Base-by-base conservation (phyloP, 768 basidiomycete genomes). In the Kwoniella dejecticola region DNA sequence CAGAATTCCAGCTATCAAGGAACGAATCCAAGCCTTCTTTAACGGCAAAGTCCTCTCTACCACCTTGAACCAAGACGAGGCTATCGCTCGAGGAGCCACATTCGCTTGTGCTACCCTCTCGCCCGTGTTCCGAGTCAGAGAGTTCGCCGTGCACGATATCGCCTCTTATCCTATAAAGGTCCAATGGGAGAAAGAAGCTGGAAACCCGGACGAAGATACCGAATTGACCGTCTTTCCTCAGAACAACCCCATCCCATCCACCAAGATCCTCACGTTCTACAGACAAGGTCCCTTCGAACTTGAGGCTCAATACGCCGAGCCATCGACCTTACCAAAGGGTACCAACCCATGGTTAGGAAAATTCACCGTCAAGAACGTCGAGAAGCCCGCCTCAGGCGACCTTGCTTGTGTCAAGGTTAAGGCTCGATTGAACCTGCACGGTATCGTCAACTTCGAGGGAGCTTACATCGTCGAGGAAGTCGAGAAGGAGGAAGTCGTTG, bases 51-150 rank as follows among this genome's bases (percentile, higher is more conserved):
- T 81, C n/a, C 88, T 98, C 67, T 89, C 85, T 17, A 88, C 88
- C 69, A 98, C 96, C 30, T 87, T 95, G 77, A 99, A 98, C 84
- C 91, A 94, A 82, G 96, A 98, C 69, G 96, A 98, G 82, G 94
- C 96, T 62, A 84, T 93, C 70, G 92, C 91, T 8, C 90, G 95
- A 45, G 96, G 95, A 41, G 90, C 93, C 52, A 97, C 96, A 57
- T 96, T 99, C 79, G 87, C 92, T 36, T 97, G 95, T 77, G 95
- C 96, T 27, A 91, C 91, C 83, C 88, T 96, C 67, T 96, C 93
- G 30, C 96, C 96, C 70, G 88, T 93, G 53, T 99, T 98, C 89
- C 89, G 91, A 67, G 95, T 98, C 31, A 89, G 93, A 67, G 94
- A 98, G 64, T 99, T 99, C 84, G 83, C 86, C 74, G 82, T 92